These are phyloP conservation scores for Cyberlindnera nakhonratchasimensis DNA, from an alignment of 805 yeast genomes.

Conservation along the genomic window DNA sequence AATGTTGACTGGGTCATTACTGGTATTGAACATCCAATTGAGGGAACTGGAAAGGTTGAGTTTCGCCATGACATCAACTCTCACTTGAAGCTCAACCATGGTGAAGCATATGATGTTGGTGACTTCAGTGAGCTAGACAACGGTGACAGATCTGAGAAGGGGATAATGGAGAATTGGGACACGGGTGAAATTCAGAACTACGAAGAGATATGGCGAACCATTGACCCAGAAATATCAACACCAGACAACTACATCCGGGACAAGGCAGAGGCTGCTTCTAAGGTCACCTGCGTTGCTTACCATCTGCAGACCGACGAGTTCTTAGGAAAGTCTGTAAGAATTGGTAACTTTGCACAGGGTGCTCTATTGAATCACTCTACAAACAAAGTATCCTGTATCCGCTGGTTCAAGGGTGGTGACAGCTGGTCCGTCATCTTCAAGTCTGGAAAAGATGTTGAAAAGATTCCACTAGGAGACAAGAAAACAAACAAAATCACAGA, in stretches of 20 bases:
- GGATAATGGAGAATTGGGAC: constrained; percentile 45
- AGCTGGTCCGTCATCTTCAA: constrained; percentile 20
- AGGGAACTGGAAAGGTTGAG: constrained; percentile 18
- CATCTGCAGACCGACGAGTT: constrained; percentile 25
- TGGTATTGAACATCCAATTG: constrained; percentile 30
- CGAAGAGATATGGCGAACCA: constrained; percentile 52
- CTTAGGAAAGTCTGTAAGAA: constrained; percentile 43
- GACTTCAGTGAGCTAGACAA: constrained; percentile 37
- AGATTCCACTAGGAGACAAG: constrained; percentile 19
- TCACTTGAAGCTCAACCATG: constrained; percentile 20
- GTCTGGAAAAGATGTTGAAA: constrained; percentile 19
- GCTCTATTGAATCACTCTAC: constrained; percentile 31
- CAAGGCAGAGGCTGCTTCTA: constrained; percentile 30
- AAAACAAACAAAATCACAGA: constrained; percentile 11
- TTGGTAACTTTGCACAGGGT: constrained; percentile 55
- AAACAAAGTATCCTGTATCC: constrained; percentile 20
- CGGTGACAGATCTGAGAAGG: constrained; percentile 48
- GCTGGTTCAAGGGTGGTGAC: constrained; percentile 15
- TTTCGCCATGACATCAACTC: constrained; percentile 27
- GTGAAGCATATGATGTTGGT: constrained; percentile 34
- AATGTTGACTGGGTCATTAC: constrained; percentile 31
- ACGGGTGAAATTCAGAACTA: constrained; percentile 42
- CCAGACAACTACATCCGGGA: constrained; percentile 26
- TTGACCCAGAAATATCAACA: constrained; percentile 37
- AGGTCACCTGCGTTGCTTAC: constrained; percentile 31